Conservation (phyloP, 306 rosid genomes). For the Trifolium dubium region DNA sequence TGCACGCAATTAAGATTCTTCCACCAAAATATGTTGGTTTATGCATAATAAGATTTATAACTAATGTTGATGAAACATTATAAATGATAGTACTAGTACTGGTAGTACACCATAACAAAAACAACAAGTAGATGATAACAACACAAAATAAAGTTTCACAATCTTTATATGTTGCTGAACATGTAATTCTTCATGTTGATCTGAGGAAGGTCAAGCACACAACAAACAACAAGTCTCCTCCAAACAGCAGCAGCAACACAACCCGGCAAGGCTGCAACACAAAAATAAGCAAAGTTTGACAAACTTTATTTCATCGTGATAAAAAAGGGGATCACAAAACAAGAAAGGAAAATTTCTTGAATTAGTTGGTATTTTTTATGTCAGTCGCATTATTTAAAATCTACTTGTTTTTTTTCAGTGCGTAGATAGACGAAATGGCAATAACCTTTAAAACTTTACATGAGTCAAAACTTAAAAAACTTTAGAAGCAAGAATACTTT, state of each 20-base stretch:
- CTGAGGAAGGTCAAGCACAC: background rate
- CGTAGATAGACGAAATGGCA: too few relatives aligned
- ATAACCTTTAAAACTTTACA: too few relatives aligned
- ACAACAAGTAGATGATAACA: background rate
- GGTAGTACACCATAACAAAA: background rate
- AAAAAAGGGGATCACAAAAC: background rate
- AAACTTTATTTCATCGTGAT: background rate
- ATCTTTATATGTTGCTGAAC: background rate
- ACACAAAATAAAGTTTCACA: slow-evolving; percentile 8
- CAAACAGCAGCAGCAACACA: slow-evolving; percentile 38
- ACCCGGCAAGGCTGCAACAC: slow-evolving; percentile 38
- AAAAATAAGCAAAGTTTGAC: background rate
- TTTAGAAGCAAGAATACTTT: too few relatives aligned
- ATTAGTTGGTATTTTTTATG: background rate
- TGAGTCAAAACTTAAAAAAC: too few relatives aligned
- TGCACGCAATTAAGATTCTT: too few relatives aligned
- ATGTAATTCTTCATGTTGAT: background rate
- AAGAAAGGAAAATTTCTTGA: background rate
- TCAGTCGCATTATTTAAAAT: background rate
- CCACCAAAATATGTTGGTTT: background rate
- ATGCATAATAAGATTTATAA: too few relatives aligned
- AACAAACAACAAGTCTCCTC: slow-evolving; percentile 24
- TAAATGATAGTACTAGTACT: background rate
- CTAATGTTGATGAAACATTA: background rate
- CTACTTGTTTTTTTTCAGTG: too few relatives aligned